A percentile compares a stretch with the other conserved stretches of the same genome.
Evolutionary conservation across 768 basidiomycete genomes (phyloP).

Genomic region (Lepiota brunneoincarnata): DNA sequence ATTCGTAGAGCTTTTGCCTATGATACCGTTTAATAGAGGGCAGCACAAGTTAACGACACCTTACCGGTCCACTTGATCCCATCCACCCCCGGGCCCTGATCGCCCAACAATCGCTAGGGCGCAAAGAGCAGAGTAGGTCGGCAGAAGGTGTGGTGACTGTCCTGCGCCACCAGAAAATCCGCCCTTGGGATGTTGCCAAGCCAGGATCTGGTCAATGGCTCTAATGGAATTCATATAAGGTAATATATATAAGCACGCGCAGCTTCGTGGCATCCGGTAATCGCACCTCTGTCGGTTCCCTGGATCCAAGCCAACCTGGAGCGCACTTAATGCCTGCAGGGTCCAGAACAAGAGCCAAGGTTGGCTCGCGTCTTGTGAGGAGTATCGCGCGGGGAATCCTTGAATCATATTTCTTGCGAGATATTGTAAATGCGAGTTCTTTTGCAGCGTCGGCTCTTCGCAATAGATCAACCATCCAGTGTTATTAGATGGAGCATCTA

Average conservation of each 20-base stretch:
- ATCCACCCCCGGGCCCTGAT: slow-evolving; percentile 72
- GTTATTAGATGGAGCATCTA: slow-evolving; percentile 6
- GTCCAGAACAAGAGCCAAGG: slow-evolving; percentile 97
- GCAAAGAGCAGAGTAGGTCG: slow-evolving; percentile 88
- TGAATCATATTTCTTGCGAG: slow-evolving; percentile 71
- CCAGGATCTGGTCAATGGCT: slow-evolving; percentile 74
- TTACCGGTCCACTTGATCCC: slow-evolving; percentile 84
- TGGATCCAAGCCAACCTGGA: slow-evolving; percentile 80
- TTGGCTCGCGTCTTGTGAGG: slow-evolving; percentile 88
- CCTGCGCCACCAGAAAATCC: slow-evolving; percentile 93
- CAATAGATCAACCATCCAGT: slow-evolving; percentile 4
- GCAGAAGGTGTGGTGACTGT: slow-evolving; percentile 82
- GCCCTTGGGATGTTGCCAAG: slow-evolving; percentile 82
- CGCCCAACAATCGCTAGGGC: slow-evolving; percentile 79
- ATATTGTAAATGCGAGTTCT: slow-evolving; percentile 70
- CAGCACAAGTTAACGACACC: slow-evolving; percentile 13
- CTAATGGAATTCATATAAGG: slow-evolving; percentile 35
- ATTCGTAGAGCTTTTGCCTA: slow-evolving; percentile 77
- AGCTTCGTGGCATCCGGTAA: neutral
- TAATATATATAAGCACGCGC: neutral
- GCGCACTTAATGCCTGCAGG: slow-evolving; percentile 73
- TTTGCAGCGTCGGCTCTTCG: slow-evolving; percentile 43
- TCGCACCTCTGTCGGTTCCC: slow-evolving; percentile 71
- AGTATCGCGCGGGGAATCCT: slow-evolving; percentile 78
- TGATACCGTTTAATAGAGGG: neutral